Evolutionary conservation across 192 early-diverging fungal species (phyloP).

Genomic region (Rhizophagus clarus): DNA sequence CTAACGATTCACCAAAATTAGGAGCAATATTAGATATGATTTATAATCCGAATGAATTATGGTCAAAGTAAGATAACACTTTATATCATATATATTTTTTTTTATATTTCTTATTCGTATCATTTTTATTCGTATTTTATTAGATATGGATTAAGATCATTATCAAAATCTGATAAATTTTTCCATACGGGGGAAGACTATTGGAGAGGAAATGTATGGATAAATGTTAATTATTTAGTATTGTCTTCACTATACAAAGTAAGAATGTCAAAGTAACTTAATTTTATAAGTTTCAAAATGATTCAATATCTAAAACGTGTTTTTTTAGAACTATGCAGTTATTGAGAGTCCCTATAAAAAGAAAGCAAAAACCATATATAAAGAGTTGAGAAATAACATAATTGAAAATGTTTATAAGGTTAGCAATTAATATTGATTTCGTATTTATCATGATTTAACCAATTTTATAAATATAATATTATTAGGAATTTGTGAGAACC

Average conservation of each 20-base stretch:
- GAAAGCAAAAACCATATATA: constrained; percentile 73
- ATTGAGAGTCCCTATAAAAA: constrained; percentile 67
- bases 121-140: background rate
- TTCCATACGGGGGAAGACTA: constrained; percentile 89
- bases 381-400: constrained; percentile 70
- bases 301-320: too few species aligned
- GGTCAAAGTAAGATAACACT: constrained; percentile 61
- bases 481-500: constrained; percentile 72
- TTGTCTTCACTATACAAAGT: constrained; percentile 71
- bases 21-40: constrained; percentile 78
- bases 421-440: background rate
- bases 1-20: constrained; percentile 67
- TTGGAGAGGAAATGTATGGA: constrained; percentile 94
- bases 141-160: constrained; percentile 60
- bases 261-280: constrained; percentile 1
- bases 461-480: background rate
- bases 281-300: too few species aligned
- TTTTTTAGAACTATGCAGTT: constrained; percentile 52
- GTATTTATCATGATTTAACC: background rate
- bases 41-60: constrained; percentile 73
- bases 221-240: constrained; percentile 88
- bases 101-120: background rate
- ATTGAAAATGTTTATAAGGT: constrained; percentile 76
- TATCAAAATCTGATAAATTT: constrained; percentile 61
- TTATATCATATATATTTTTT: background rate